phyloP scores from a whole-genome alignment of 306 rosid species.

The Cucurbita argyrosperma region DNA sequence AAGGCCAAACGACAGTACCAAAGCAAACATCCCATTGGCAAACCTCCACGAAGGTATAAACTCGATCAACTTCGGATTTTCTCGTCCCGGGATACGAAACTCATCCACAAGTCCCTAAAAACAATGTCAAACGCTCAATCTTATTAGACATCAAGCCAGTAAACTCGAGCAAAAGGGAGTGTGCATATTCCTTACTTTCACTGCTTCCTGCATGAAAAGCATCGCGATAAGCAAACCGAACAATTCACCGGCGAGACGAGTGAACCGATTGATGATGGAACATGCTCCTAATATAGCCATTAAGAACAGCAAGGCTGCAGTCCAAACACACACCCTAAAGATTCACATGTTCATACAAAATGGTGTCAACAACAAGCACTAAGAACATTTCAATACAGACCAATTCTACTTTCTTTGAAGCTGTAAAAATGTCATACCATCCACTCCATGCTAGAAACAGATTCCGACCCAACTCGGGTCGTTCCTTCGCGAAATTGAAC shows the following conservation, averaged over 20 bases:
- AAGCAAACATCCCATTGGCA: conserved; percentile 93
- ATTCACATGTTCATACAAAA: conserved; percentile 2
- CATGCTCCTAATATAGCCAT: conserved; percentile 86
- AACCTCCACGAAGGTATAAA: conserved; percentile 88
- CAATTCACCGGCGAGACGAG: conserved; percentile 85
- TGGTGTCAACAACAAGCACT: background rate
- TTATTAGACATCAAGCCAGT: background rate
- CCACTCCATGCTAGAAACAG: conserved; percentile 84
- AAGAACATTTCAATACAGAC: background rate
- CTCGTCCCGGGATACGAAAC: conserved; percentile 57
- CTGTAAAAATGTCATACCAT: conserved; percentile 31
- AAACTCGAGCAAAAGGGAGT: background rate
- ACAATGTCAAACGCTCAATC: background rate
- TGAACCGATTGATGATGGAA: conserved; percentile 88
- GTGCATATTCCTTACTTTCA: conserved; percentile 41
- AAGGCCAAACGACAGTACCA: conserved; percentile 96
- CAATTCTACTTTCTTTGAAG: background rate
- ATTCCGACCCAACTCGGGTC: conserved; percentile 53
- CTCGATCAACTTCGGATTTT: conserved; percentile 25
- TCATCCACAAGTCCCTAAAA: conserved; percentile 79
- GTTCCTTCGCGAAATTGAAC: conserved; percentile 82
- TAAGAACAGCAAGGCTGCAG: conserved; percentile 60
- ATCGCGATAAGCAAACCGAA: conserved; percentile 90
- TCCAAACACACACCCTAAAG: conserved; percentile 93
- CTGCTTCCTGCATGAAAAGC: conserved; percentile 98